phyloP scores from a whole-genome alignment of 108 stramenopile species.

The Cyclostephanos invisitatus region DNA sequence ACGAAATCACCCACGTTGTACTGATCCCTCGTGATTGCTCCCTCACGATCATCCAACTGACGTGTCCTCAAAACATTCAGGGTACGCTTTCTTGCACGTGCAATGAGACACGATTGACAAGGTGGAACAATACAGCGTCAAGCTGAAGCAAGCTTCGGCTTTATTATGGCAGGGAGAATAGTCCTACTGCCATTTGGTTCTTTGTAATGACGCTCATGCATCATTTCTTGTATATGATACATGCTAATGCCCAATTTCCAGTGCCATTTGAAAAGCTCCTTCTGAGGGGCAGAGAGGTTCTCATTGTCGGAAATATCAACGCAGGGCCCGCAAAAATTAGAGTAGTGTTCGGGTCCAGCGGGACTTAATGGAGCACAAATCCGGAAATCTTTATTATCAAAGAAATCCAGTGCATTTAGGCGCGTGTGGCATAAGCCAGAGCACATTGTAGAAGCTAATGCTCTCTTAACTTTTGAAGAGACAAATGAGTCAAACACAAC shows the following conservation, averaged over 20 bases:
- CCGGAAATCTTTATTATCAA: no score
- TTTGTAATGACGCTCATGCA: background rate
- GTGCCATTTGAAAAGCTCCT: conserved; percentile 49
- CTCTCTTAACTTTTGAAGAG: background rate
- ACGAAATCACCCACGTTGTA: conserved; percentile 3
- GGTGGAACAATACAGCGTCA: background rate
- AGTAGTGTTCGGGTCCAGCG: no score
- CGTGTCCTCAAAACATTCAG: background rate
- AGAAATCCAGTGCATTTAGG: no score
- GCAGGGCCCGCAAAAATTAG: background rate
- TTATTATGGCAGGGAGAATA: background rate
- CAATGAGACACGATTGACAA: background rate
- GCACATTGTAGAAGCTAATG: no score
- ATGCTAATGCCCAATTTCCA: conserved; percentile 15
- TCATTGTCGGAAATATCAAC: conserved; percentile 15
- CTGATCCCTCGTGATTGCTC: background rate
- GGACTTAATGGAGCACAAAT: no score
- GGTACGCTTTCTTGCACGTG: background rate
- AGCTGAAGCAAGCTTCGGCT: background rate
- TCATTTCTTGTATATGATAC: background rate
- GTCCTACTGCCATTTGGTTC: background rate
- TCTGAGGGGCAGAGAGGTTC: conserved; percentile 43
- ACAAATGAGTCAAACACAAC: background rate
- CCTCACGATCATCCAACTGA: background rate
- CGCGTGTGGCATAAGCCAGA: no score